Percentiles rank a stretch among this genome's conserved stretches.
Evolutionary conservation across 106 monocot genomes (phyloP).

Genomic region (Phalaenopsis aphrodite): DNA sequence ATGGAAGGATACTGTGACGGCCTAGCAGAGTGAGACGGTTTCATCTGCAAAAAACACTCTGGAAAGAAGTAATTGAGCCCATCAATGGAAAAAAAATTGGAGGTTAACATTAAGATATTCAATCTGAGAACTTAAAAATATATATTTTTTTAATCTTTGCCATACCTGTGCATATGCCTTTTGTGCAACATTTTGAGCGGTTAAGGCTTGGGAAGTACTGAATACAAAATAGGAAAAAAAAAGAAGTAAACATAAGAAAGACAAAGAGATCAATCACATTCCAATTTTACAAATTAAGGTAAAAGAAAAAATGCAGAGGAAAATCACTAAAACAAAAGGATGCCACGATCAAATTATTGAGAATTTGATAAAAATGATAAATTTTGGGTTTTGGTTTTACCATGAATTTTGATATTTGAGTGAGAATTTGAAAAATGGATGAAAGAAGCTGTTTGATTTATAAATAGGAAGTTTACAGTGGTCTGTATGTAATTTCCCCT

Average conservation of each 20-base stretch:
- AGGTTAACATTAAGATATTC: background rate
- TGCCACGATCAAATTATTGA: too few relatives aligned
- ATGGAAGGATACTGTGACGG: constrained; percentile 87
- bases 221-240: background rate
- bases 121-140: background rate
- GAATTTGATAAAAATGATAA: too few relatives aligned
- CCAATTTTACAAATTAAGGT: background rate
- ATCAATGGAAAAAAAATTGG: background rate
- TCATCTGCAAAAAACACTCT: constrained; percentile 98
- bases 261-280: too few relatives aligned
- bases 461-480: too few relatives aligned
- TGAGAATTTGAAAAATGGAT: too few relatives aligned
- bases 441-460: too few relatives aligned
- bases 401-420: too few relatives aligned
- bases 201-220: constrained; percentile 95
- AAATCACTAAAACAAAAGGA: constrained; percentile 30
- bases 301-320: background rate
- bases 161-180: constrained; percentile 93
- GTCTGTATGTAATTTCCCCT: too few relatives aligned
- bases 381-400: too few relatives aligned
- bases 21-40: constrained; percentile 58
- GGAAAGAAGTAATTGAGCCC: constrained; percentile 9
- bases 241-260: background rate
- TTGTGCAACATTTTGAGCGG: constrained; percentile 88
- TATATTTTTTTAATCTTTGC: background rate